Evolutionary conservation across 305 asterid genomes (phyloP).

Genomic region (Rubia tinctorum): DNA sequence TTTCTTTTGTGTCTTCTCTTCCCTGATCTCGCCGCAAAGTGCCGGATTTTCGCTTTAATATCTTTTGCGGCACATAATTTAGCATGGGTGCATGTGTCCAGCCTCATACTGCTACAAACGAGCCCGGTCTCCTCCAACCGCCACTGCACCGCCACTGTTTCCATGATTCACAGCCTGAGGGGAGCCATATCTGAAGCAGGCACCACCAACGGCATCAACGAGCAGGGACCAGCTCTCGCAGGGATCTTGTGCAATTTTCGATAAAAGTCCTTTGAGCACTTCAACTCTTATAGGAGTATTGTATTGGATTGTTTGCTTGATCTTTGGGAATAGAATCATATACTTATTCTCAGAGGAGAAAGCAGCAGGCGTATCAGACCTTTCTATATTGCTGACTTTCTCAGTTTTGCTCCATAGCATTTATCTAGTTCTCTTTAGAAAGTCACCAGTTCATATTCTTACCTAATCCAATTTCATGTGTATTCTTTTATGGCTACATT

Average conservation of each 20-base stretch:
- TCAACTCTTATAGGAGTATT: slow-evolving; percentile 38
- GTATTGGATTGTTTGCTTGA: slow-evolving; percentile 41
- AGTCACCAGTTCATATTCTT: not conserved
- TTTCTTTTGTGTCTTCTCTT: no score
- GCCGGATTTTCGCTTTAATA: no score
- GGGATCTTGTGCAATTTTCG: slow-evolving; percentile 40
- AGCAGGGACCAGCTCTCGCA: no score
- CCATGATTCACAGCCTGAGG: no score
- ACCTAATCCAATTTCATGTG: not conserved
- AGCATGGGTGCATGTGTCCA: no score
- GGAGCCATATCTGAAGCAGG: no score
- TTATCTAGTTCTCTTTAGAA: slow-evolving; percentile 58
- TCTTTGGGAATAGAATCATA: slow-evolving; percentile 40
- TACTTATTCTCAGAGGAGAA: slow-evolving; percentile 17
- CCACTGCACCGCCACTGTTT: no score
- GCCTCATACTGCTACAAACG: no score
- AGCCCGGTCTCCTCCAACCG: no score
- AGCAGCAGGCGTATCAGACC: slow-evolving; percentile 42
- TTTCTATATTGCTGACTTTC: slow-evolving; percentile 55
- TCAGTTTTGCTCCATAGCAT: slow-evolving; percentile 53
- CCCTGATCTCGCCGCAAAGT: no score
- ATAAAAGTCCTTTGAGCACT: slow-evolving; percentile 44
- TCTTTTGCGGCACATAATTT: no score
- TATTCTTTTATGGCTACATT: not conserved
- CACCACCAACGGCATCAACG: no score